Percentiles rank a stretch among this genome's conserved stretches.
These are phyloP conservation scores for Tuber brumale DNA, from an alignment of 495 filamentous ascomycete genomes.

Conservation along the genomic window DNA sequence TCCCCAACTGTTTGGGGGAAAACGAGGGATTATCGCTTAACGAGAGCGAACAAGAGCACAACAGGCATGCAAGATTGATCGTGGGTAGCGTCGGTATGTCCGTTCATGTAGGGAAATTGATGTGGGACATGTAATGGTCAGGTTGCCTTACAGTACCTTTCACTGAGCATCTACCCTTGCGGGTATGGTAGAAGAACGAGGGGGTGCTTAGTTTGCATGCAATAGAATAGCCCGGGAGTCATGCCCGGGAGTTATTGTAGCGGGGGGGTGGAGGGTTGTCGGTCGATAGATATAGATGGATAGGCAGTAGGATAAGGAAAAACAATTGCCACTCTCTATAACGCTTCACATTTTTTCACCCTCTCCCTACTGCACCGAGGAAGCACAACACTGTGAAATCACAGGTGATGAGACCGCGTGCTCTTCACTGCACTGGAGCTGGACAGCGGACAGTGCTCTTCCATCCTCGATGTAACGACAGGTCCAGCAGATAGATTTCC, in stretches of 20 bases:
- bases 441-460: not conserved
- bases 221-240: not conserved
- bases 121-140: not conserved
- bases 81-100: not conserved
- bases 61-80: not conserved
- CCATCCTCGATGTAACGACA: not conserved
- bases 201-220: not conserved
- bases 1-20: not conserved
- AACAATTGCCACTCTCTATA: not conserved
- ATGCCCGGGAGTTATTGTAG: not conserved
- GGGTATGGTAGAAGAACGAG: not conserved
- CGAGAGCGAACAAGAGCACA: not conserved
- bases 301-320: not conserved
- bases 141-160: not conserved
- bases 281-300: not conserved
- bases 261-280: not conserved
- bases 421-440: not conserved
- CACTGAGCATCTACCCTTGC: not conserved
- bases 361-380: not conserved
- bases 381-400: not conserved
- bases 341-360: not conserved
- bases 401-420: not conserved
- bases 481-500: not conserved
- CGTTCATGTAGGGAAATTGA: not conserved
- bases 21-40: not conserved